phyloP scores from a whole-genome alignment of 441 rosid genomes.

The Sinapis alba region DNA sequence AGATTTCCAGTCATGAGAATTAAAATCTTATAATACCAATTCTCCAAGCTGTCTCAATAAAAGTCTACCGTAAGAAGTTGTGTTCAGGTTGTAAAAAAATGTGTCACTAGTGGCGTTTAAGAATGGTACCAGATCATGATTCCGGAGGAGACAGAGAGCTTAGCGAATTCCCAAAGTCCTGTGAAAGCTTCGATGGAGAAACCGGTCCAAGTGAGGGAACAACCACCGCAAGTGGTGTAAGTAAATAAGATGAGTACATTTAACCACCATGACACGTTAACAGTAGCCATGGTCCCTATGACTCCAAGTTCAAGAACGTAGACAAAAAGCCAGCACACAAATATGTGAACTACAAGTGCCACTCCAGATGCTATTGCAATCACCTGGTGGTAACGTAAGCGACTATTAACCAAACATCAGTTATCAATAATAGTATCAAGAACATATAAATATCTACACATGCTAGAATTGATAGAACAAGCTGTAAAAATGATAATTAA shows the following conservation, averaged over 20 bases:
- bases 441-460: too few relatives aligned
- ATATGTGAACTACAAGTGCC: slow-evolving; percentile 48
- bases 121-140: slow-evolving; percentile 69
- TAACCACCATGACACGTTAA: slow-evolving; percentile 78
- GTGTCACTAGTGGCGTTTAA: not conserved
- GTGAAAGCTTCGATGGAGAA: slow-evolving; percentile 66
- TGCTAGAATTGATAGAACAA: not conserved
- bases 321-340: slow-evolving; percentile 65
- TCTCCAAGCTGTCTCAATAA: slow-evolving; percentile 56
- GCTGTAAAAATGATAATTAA: not conserved
- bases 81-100: not conserved
- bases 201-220: slow-evolving; percentile 79
- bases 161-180: slow-evolving; percentile 70
- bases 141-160: slow-evolving; percentile 78
- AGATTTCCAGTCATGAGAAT: slow-evolving; percentile 74
- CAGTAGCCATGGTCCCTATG: slow-evolving; percentile 62
- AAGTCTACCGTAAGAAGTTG: slow-evolving; percentile 13
- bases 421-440: not conserved
- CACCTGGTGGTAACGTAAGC: slow-evolving; percentile 21
- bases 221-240: slow-evolving; percentile 51
- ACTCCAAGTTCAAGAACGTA: slow-evolving; percentile 55
- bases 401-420: not conserved
- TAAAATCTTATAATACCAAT: slow-evolving; percentile 71
- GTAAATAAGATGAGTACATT: slow-evolving; percentile 43
- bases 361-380: slow-evolving; percentile 53